Base-by-base conservation (phyloP, 352 stramenopile species). In the Globisporangium uncinulatum region DNA sequence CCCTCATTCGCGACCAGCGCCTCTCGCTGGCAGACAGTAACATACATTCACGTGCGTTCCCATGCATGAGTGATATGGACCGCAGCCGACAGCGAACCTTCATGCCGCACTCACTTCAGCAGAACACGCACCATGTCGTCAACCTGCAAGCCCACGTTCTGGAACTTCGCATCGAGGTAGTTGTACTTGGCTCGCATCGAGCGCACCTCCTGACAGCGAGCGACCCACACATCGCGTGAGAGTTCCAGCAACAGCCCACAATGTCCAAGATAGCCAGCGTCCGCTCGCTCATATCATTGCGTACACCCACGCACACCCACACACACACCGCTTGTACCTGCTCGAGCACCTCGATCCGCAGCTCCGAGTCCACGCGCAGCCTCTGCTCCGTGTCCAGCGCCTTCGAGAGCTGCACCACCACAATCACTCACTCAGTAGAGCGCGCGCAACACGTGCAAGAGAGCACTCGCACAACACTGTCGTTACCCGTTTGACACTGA, bases 111-210 rank as follows among this genome's bases (percentile, higher is more conserved):
- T 37, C 32, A 37, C 9, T 37, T 37, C 32, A n/a, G n/a, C 42
- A 24, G 9, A 19, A 7, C 17, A 29, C 56, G 48, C 55, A 75
- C 70, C 70, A 79, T 75, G 43, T 65, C 67, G 48, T 72, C 62
- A 15, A 79, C 56, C 57, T 79, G 70, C 14, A 51, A 56, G 24
- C 34, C 24, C 32, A 79, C 61, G 17, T 39, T 66, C 39, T 71
- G 61, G 48, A 72, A 79, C 45, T 76, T 76, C n/a, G 62, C 64
- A 24, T 76, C 70, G 3, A 79, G 32, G 46, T 75, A 72, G 8
- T 79, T 76, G 62, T 59, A 76, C 29, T 69, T 76, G 1, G 60
- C 59, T 24, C 71, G 65, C 4, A 65, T 73, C 3, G 67, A 76
- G 8, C 65, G 66, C 3, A 76, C 60, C 51, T 79, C 68, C 69